Base-by-base conservation (phyloP, 306 rosid species). In the Carpinus fangiana region DNA sequence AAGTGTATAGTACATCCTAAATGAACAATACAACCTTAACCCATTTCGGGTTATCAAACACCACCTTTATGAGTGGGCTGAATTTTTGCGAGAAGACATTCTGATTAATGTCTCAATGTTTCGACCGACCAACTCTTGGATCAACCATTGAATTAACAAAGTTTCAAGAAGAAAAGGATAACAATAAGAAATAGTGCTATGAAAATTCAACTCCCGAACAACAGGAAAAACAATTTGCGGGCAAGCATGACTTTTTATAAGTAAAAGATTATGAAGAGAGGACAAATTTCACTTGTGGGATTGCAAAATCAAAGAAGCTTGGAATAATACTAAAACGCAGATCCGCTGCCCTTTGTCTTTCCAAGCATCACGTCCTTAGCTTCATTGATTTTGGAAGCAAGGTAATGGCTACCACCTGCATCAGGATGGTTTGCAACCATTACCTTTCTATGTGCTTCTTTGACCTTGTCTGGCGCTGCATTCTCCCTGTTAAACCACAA, bases 391-490 rank as follows among this genome's bases (percentile, higher is more conserved):
- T 90, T 91, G 48, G 94, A 90, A 51, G 97, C 94, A 61, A 91
- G 97, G 78, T 91, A 92, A 88, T 88, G 91, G 62, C 92, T 88
- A 53, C 97, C 94, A 62, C 91, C 92, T 2, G 94, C 97, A 79
- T 90, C 94, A 7, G 92, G 94, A 88, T 91, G 94, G 78, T 91
- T 91, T n/a, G 97, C 93, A 51, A 91, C 85, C 94, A 89, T 91
- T 26, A 91, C 91, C 78, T 57, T 89, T 75, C 89, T 88, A 80
- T 91, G 96, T 41, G 93, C 96, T 83, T 89, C 96, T 84, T 88
- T 91, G 48, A 89, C 86, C 84, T 91, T 91, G 76, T 89, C 90
- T 1, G 87, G 75, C 18, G 92, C 47, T 50, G 90, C 77, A 76
- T 78, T 89, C 78, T 91, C 93, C 86, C 92, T 89, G 86, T 73